phyloP scores from a whole-genome alignment of 495 filamentous ascomycete genomes.

The Mytilinidion resinicola region DNA sequence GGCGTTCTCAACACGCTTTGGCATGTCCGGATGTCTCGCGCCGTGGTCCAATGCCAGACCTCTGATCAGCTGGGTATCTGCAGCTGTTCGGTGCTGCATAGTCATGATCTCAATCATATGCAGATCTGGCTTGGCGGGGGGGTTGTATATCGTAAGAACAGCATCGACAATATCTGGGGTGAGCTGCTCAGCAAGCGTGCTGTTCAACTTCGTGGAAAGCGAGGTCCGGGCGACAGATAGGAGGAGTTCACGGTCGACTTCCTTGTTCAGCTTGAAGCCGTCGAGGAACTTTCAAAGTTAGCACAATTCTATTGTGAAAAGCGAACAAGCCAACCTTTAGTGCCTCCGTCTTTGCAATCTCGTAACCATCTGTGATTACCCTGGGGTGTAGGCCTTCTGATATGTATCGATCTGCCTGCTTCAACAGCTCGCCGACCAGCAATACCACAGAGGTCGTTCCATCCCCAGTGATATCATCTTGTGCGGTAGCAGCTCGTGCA shows the following conservation, averaged over 20 bases:
- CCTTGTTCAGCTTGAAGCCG: conserved; percentile 76
- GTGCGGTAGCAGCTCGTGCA: conserved; percentile 90
- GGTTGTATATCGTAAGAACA: conserved; percentile 84
- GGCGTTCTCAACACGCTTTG: conserved; percentile 90
- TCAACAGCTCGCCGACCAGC: conserved; percentile 91
- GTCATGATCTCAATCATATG: conserved; percentile 99
- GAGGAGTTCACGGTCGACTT: conserved; percentile 89
- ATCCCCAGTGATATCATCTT: conserved; percentile 97
- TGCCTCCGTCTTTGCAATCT: conserved; percentile 89
- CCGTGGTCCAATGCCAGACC: conserved; percentile 93
- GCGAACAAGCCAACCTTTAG: conserved; percentile 57
- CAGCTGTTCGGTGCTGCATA: conserved; percentile 96
- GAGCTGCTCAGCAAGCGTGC: conserved; percentile 79
- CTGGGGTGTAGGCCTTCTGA: conserved; percentile 90
- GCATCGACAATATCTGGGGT: conserved; percentile 93
- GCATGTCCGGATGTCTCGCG: conserved; percentile 96
- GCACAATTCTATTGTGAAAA: background rate
- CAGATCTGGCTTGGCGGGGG: conserved; percentile 87
- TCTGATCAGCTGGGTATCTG: conserved; percentile 91
- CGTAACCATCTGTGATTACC: conserved; percentile 95
- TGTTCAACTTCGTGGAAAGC: conserved; percentile 88
- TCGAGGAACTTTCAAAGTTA: conserved; percentile 71
- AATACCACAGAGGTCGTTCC: conserved; percentile 96
- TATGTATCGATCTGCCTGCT: conserved; percentile 94
- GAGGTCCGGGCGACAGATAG: conserved; percentile 91